Conservation (phyloP, 805 yeast species). For the Pichia nanzhaoensis region DNA sequence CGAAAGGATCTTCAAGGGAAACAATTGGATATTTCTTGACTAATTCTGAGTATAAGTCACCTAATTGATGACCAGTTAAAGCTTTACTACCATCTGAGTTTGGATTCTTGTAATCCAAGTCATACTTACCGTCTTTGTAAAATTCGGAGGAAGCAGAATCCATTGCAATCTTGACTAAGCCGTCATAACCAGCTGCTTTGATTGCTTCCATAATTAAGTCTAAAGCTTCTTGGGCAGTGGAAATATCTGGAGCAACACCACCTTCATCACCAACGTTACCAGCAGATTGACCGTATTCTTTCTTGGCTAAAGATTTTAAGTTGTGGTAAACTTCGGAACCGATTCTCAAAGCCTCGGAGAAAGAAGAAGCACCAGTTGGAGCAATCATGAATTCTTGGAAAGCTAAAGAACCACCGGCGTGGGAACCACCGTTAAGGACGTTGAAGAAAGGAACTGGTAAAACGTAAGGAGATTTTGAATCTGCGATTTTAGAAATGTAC, state of each 20-base stretch:
- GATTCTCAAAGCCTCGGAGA: slow-evolving; percentile 93
- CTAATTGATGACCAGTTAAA: slow-evolving; percentile 84
- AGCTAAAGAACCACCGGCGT: slow-evolving; percentile 99
- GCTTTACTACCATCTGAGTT: slow-evolving; percentile 83
- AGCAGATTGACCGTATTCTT: slow-evolving; percentile 95
- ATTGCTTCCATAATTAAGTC: slow-evolving; percentile 90
- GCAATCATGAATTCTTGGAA: slow-evolving; percentile 99
- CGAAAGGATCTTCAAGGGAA: slow-evolving; percentile 98
- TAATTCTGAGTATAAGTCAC: slow-evolving; percentile 74
- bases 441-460: slow-evolving; percentile 99
- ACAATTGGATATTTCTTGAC: slow-evolving; percentile 93
- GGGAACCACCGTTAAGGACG: slow-evolving; percentile 99
- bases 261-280: slow-evolving; percentile 99
- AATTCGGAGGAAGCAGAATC: slow-evolving; percentile 98
- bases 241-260: slow-evolving; percentile 99
- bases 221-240: slow-evolving; percentile 93
- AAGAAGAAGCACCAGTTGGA: slow-evolving; percentile 84
- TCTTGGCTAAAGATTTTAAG: slow-evolving; percentile 87
- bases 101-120: slow-evolving; percentile 98
- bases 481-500: slow-evolving; percentile 79
- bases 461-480: slow-evolving; percentile 76
- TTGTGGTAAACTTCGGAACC: slow-evolving; percentile 98
- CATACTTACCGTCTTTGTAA: slow-evolving; percentile 95
- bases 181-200: slow-evolving; percentile 91
- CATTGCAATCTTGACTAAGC: slow-evolving; percentile 84